A percentile compares a stretch with the other conserved stretches of the same genome.
Conservation (phyloP, 306 rosid species). For the Canavalia gladiata region DNA sequence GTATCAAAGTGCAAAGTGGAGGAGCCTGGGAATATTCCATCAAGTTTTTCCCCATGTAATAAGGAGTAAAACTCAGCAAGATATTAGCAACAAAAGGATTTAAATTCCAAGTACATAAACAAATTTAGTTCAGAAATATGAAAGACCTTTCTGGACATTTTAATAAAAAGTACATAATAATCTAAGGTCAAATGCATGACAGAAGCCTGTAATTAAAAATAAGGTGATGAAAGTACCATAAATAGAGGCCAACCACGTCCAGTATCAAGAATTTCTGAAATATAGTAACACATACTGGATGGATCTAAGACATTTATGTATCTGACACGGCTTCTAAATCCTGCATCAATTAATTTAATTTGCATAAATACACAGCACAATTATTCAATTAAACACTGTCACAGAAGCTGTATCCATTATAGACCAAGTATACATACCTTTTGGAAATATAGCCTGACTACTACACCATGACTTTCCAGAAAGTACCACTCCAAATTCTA, state of each 20-base stretch:
- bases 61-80: slow-evolving; percentile 40
- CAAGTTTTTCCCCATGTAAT: slow-evolving; percentile 20
- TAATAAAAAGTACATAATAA: neutral
- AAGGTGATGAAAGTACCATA: slow-evolving; percentile 70
- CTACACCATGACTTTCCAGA: slow-evolving; percentile 94
- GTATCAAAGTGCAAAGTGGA: slow-evolving; percentile 33
- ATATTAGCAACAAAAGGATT: slow-evolving; percentile 43
- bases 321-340: slow-evolving; percentile 90
- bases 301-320: slow-evolving; percentile 87
- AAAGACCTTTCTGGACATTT: slow-evolving; percentile 32
- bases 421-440: slow-evolving; percentile 64
- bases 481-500: slow-evolving; percentile 86
- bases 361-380: slow-evolving; percentile 46
- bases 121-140: slow-evolving; percentile 30
- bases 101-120: slow-evolving; percentile 26
- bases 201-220: slow-evolving; percentile 31
- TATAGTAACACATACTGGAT: slow-evolving; percentile 71
- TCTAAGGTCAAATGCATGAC: slow-evolving; percentile 1
- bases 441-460: slow-evolving; percentile 91
- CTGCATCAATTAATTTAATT: slow-evolving; percentile 67
- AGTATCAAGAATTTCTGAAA: slow-evolving; percentile 92
- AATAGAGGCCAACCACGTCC: slow-evolving; percentile 84
- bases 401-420: slow-evolving; percentile 26
- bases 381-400: slow-evolving; percentile 37
- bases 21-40: slow-evolving; percentile 32